phyloP scores from a whole-genome alignment of 495 filamentous ascomycete genomes.

The Penicillium coprophilum region DNA sequence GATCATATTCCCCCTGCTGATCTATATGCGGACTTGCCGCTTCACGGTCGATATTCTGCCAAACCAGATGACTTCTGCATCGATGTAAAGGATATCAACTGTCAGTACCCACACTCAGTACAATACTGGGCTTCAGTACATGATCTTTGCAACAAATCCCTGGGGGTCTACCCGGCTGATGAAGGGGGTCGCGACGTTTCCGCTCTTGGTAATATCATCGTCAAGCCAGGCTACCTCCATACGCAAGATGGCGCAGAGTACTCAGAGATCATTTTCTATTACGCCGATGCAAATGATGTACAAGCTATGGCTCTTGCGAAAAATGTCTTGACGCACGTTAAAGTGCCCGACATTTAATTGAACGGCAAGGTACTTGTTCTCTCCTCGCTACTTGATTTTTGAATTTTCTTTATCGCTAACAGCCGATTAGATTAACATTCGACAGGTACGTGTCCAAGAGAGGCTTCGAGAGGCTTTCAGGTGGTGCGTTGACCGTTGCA shows the following conservation, averaged over 20 bases:
- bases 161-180: slow-evolving; percentile 36
- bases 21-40: slow-evolving; percentile 36
- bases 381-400: background rate
- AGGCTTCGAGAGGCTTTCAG: slow-evolving; percentile 44
- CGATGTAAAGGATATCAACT: slow-evolving; percentile 35
- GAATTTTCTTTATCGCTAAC: slow-evolving; percentile 21
- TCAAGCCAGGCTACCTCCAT: slow-evolving; percentile 47
- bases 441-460: slow-evolving; percentile 43
- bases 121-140: slow-evolving; percentile 41
- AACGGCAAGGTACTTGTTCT: slow-evolving; percentile 35
- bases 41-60: slow-evolving; percentile 39
- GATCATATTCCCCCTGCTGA: slow-evolving; percentile 34
- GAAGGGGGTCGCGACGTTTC: slow-evolving; percentile 46
- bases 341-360: slow-evolving; percentile 44
- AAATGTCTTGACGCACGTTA: slow-evolving; percentile 28
- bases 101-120: slow-evolving; percentile 29
- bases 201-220: slow-evolving; percentile 45
- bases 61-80: slow-evolving; percentile 34
- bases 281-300: slow-evolving; percentile 44
- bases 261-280: slow-evolving; percentile 34
- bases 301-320: slow-evolving; percentile 37
- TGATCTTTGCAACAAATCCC: slow-evolving; percentile 29
- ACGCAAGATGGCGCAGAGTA: background rate
- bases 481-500: slow-evolving; percentile 43
- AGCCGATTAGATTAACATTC: slow-evolving; percentile 36